These are phyloP conservation scores for Fusarium protoensiforme DNA, from an alignment of 2,329 filamentous ascomycete species.

Conservation along the genomic window DNA sequence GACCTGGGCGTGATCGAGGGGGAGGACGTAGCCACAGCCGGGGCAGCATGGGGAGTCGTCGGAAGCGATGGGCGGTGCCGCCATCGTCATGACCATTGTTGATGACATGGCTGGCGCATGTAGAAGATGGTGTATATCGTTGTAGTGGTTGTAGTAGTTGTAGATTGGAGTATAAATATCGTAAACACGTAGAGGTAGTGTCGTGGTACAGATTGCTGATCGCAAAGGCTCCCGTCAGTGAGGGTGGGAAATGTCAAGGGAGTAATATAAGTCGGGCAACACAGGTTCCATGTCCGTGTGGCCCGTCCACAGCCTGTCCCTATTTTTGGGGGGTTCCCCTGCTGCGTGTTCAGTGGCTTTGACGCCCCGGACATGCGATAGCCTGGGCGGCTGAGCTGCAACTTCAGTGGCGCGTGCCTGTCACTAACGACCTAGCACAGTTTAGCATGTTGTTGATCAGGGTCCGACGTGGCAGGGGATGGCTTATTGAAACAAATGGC, in stretches of 20 bases:
- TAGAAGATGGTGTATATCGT: not conserved
- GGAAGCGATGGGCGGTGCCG: slow-evolving; percentile 25
- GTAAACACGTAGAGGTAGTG: not conserved
- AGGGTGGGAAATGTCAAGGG: not conserved
- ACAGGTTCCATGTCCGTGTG: slow-evolving; percentile 12
- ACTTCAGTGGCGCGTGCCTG: slow-evolving; percentile 32
- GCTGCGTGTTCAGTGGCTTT: slow-evolving; percentile 36
- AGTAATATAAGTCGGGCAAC: slow-evolving; percentile 4
- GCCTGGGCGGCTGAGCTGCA: slow-evolving; percentile 31
- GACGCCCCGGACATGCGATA: slow-evolving; percentile 14
- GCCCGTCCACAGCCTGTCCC: slow-evolving; percentile 18
- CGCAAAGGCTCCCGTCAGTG: not conserved
- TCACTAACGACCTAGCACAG: not conserved
- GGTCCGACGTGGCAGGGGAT: slow-evolving; percentile 26
- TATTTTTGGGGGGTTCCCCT: slow-evolving; percentile 29
- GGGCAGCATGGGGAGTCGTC: slow-evolving; percentile 57
- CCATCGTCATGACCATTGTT: slow-evolving; percentile 52
- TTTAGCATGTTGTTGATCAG: slow-evolving; percentile 8
- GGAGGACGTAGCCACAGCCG: slow-evolving; percentile 59
- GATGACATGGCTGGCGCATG: slow-evolving; percentile 35
- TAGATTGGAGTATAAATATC: not conserved
- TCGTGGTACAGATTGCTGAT: not conserved
- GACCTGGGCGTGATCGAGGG: slow-evolving; percentile 50
- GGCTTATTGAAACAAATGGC: slow-evolving; percentile 24
- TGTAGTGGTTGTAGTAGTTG: not conserved